Base-by-base conservation (phyloP, 106 monocot genomes). In the Gastrodia elata region DNA sequence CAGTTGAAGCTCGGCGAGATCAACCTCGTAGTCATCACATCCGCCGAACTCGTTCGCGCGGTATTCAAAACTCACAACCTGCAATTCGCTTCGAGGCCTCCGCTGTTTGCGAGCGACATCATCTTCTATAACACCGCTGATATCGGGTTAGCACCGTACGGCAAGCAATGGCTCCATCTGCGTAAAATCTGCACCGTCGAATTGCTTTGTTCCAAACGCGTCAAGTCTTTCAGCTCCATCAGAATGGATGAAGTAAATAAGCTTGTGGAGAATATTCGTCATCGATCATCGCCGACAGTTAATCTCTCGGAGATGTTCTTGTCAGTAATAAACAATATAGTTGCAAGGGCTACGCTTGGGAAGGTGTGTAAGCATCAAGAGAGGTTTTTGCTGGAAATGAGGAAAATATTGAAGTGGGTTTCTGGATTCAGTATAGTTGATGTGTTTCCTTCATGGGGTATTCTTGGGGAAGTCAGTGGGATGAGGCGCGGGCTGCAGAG, bases 1-100 rank as follows among this genome's bases (percentile, higher is more conserved):
- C 65, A 75, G 9, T 28, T 75, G 1, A 64, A 42, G 25, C 75
- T 75, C 18, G 64, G 75, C 11, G 64, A 75, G 16, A 15, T 65
- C 5, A 64, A 75, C 38, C 75, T 64, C 9, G 18, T 75, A 16
- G 14, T 75, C 42, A 58, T 75, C 38, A 42, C 65, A 13, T 65
- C 65, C 16, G 11, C 15, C 3, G 65, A 65, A 8, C 41, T 33
- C 5, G 64, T 64, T 18, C 40, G 7, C 32, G 75, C 64, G 27
- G 43, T 75, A 16, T 16, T 65, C 14, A 42, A 0, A 42, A 42
- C 42, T 42, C 42, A 42, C 1, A 14, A 42, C 8, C 7, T 10
- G 11, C 8, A 42, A 42, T 42, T 42, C 14, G 42, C 42, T 42
- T 42, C 5, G 14, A 42, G 0, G 5, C 52, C 52, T 18, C 18